Percentiles rank a stretch among this genome's conserved stretches.
Evolutionary conservation across 2,329 filamentous ascomycete species (phyloP).

Genomic region (Fonsecaea erecta): DNA sequence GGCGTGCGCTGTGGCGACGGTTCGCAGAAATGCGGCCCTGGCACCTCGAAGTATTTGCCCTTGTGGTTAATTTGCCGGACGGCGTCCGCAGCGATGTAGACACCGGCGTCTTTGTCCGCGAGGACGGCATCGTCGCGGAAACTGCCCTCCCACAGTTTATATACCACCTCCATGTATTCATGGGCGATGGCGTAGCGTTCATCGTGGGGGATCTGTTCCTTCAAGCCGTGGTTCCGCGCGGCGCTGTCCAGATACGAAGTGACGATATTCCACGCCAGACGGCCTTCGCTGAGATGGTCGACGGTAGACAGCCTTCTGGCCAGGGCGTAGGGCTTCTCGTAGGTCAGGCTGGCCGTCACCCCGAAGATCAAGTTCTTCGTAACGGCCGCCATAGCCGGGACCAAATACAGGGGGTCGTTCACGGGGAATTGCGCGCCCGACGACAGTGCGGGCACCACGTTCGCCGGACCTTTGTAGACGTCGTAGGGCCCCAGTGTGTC

Average conservation of each 20-base stretch:
- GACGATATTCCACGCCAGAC: slow-evolving; percentile 58
- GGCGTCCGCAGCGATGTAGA: slow-evolving; percentile 63
- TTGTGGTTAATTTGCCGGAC: slow-evolving; percentile 69
- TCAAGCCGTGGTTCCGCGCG: slow-evolving; percentile 52
- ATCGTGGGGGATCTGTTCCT: slow-evolving; percentile 55
- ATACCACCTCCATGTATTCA: slow-evolving; percentile 52
- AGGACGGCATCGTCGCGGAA: slow-evolving; percentile 57
- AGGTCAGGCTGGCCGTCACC: slow-evolving; percentile 69
- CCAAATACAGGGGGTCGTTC: slow-evolving; percentile 63
- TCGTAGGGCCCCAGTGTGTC: slow-evolving; percentile 56
- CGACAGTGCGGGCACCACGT: slow-evolving; percentile 46
- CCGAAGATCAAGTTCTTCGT: slow-evolving; percentile 62
- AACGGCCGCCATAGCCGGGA: slow-evolving; percentile 53
- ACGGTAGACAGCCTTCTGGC: slow-evolving; percentile 68
- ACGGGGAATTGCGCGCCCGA: slow-evolving; percentile 50
- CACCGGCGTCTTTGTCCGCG: slow-evolving; percentile 60
- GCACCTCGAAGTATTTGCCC: slow-evolving; percentile 50
- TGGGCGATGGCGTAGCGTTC: slow-evolving; percentile 55
- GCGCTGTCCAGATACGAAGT: slow-evolving; percentile 55
- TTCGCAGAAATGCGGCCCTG: slow-evolving; percentile 52
- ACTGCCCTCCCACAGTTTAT: slow-evolving; percentile 59
- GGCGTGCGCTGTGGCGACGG: slow-evolving; percentile 55
- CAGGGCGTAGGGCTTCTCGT: slow-evolving; percentile 70
- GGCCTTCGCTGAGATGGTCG: slow-evolving; percentile 68
- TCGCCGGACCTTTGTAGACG: slow-evolving; percentile 48